A percentile compares a stretch with the other conserved stretches of the same genome.
Conservation (phyloP, 176 grass and related monocot genomes). For the Triticum timopheevii region DNA sequence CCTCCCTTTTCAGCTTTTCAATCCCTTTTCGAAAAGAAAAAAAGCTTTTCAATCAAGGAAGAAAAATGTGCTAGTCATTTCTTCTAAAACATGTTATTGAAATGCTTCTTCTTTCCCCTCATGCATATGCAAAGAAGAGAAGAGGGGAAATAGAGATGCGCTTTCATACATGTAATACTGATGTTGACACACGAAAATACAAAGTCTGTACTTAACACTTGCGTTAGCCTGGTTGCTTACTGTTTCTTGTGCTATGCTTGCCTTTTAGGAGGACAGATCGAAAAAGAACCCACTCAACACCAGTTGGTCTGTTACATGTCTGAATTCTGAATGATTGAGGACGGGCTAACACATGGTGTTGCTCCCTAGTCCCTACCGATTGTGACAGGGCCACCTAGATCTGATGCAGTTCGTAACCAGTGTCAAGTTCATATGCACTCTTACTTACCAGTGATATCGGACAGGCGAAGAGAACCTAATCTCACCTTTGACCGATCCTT, state of each 20-base stretch:
- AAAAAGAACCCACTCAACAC: slow-evolving; percentile 17
- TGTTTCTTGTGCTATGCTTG: not conserved
- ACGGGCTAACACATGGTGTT: slow-evolving; percentile 38
- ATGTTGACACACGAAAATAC: not conserved
- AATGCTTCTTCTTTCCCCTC: slow-evolving; percentile 6
- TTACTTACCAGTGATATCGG: slow-evolving; percentile 15
- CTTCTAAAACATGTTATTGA: slow-evolving; percentile 6
- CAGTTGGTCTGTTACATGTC: not conserved
- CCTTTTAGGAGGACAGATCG: not conserved
- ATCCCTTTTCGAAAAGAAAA: not conserved
- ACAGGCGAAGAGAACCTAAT: not conserved
- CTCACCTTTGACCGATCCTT: not conserved
- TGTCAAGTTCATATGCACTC: not conserved
- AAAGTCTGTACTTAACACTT: no score
- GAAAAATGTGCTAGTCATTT: not conserved
- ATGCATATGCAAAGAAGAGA: not conserved
- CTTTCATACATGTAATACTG: not conserved
- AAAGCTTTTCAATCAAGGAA: not conserved
- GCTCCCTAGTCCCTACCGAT: slow-evolving; percentile 29
- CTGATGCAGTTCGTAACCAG: slow-evolving; percentile 1
- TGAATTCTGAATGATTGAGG: slow-evolving; percentile 38
- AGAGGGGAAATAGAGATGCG: not conserved
- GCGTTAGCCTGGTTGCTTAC: not conserved
- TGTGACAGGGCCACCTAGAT: slow-evolving; percentile 4
- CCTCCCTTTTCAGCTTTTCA: not conserved